Conservation (phyloP, 2,329 filamentous ascomycete genomes). For the Hirsutella minnesotensis region DNA sequence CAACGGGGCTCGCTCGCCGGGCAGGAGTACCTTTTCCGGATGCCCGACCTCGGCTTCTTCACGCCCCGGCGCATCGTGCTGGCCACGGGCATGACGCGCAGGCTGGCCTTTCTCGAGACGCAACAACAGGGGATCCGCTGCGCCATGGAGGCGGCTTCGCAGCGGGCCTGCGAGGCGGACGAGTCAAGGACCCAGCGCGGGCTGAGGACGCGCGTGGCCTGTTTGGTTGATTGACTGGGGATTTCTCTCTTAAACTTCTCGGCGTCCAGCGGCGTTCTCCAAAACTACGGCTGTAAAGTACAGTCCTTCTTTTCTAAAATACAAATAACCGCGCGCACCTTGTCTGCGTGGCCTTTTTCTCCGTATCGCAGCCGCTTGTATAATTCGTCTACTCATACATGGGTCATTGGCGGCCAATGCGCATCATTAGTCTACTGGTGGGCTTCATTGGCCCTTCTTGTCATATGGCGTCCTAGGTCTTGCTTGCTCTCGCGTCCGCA, state of each 20-base stretch:
- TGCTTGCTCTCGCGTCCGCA: too few species aligned
- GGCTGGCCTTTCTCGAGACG: conserved; percentile 7
- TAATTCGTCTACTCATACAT: too few species aligned
- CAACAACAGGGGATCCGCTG: neutral
- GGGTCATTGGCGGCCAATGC: too few species aligned
- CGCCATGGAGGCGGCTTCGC: neutral
- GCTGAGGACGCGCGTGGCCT: neutral
- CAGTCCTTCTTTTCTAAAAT: too few species aligned
- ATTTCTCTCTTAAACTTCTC: neutral
- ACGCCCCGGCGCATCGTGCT: conserved; percentile 17
- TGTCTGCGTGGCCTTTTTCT: too few species aligned
- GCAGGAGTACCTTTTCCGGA: conserved; percentile 8
- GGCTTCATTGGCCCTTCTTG: too few species aligned
- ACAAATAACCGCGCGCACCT: too few species aligned
- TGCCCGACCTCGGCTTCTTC: conserved; percentile 13
- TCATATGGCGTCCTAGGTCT: too few species aligned
- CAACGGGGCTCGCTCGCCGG: neutral
- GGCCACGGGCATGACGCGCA: conserved; percentile 18
- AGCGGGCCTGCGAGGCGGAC: neutral
- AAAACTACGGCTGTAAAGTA: too few species aligned
- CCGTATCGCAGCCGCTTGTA: too few species aligned
- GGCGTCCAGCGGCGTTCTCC: too few species aligned
- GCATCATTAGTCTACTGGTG: too few species aligned
- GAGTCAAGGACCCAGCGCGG: neutral
- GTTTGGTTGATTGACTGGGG: neutral